Conservation (phyloP, 169 alveolate species). For the Besnoitia besnoiti region DNA sequence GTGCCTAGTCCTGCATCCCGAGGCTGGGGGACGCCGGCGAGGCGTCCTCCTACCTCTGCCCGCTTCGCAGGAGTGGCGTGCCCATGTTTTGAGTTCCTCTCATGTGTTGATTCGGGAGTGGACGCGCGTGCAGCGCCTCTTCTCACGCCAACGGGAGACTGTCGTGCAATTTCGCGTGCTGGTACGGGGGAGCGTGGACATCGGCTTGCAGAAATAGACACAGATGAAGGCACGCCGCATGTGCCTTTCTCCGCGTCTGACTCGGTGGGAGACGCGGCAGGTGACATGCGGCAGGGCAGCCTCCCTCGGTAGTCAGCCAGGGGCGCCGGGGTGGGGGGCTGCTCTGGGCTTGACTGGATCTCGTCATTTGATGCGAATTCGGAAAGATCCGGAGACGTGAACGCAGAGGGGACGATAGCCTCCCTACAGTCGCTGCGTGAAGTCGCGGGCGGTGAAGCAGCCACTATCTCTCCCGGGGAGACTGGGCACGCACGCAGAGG, state of each 20-base stretch:
- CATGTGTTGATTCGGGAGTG: too few relatives aligned
- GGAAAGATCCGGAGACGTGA: not conserved
- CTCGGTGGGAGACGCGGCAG: too few relatives aligned
- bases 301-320: not conserved
- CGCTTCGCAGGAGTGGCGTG: too few relatives aligned
- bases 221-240: too few relatives aligned
- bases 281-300: too few relatives aligned
- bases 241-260: too few relatives aligned
- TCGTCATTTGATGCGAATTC: not conserved
- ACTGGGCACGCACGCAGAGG: not conserved
- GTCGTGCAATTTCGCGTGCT: too few relatives aligned
- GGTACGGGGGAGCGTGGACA: too few relatives aligned
- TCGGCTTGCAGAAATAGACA: too few relatives aligned
- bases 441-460: not conserved
- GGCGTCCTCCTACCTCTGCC: not conserved
- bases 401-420: not conserved
- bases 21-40: constrained; percentile 14
- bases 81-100: not conserved
- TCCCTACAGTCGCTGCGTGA: not conserved
- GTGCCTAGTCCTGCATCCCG: not conserved
- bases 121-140: too few relatives aligned
- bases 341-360: not conserved
- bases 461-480: not conserved
- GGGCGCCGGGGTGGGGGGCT: constrained; percentile 15
- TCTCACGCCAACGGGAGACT: too few relatives aligned